phyloP scores from a whole-genome alignment of 139 green algal species.

The Volvox africanus region DNA sequence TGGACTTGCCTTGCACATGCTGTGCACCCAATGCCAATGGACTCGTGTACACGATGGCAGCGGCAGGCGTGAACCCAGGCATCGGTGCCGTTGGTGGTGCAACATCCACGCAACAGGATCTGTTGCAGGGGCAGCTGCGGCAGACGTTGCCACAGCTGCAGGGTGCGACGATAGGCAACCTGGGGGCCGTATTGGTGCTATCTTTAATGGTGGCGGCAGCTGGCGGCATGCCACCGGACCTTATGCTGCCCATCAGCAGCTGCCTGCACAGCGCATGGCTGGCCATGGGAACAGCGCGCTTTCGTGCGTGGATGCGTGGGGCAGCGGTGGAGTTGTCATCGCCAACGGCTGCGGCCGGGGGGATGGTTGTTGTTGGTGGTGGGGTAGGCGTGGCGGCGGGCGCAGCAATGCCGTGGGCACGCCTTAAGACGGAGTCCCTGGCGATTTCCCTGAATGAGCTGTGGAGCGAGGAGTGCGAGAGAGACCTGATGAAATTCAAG shows the following conservation, averaged over 20 bases:
- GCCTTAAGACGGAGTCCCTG: constrained; percentile 48
- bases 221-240: constrained; percentile 68
- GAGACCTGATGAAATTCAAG: constrained; percentile 66
- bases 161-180: background rate
- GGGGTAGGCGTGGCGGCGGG: background rate
- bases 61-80: constrained; percentile 18
- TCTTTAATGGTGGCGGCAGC: constrained; percentile 59
- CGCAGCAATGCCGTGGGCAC: constrained; percentile 52
- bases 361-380: background rate
- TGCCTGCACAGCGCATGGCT: constrained; percentile 62
- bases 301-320: constrained; percentile 3
- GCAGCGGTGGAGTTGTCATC: constrained; percentile 18
- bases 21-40: background rate
- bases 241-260: constrained; percentile 57
- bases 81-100: background rate
- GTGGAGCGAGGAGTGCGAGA: constrained; percentile 40
- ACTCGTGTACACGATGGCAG: background rate
- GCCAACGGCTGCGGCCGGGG: background rate
- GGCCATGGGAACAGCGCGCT: constrained; percentile 50
- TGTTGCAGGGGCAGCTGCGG: background rate
- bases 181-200: constrained; percentile 50
- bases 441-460: constrained; percentile 53
- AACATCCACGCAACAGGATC: too few relatives aligned
- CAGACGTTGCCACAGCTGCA: background rate
- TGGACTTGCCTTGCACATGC: constrained; percentile 1